Conservation (phyloP, 169 alveolate species). For the Plasmodium vivax region DNA sequence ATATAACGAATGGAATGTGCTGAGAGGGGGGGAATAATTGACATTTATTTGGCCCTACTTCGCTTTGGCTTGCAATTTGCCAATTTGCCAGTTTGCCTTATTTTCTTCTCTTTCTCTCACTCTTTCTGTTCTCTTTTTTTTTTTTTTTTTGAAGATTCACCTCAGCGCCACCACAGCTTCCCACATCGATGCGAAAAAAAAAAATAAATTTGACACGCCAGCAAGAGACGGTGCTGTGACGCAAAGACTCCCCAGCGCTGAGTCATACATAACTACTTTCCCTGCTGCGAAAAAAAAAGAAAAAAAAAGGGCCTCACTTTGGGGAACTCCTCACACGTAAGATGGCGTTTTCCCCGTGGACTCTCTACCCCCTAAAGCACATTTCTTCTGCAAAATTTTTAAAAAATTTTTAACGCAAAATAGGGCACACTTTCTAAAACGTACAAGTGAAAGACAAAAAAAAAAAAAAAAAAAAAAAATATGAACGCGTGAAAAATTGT, state of each 20-base stretch:
- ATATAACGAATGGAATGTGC: not conserved
- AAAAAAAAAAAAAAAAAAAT: not conserved
- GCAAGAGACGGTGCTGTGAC: not conserved
- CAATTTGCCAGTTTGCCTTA: not conserved
- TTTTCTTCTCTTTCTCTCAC: not conserved
- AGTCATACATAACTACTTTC: not conserved
- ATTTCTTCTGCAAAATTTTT: not conserved
- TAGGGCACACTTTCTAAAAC: not conserved
- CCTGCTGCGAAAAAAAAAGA: not conserved
- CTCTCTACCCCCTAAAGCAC: not conserved
- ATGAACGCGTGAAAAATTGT: not conserved
- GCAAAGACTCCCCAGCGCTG: not conserved
- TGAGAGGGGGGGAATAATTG: not conserved
- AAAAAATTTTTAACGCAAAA: not conserved
- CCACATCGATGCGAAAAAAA: not conserved
- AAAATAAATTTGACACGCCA: not conserved
- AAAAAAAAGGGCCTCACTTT: not conserved
- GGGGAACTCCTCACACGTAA: not conserved
- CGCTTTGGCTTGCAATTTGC: not conserved
- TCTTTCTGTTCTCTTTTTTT: not conserved
- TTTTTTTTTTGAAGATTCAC: not conserved
- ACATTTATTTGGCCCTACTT: not conserved
- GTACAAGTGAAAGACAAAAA: not conserved
- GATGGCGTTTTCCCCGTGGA: not conserved
- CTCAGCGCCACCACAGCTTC: not conserved